Percentiles rank a stretch among this genome's conserved stretches.
phyloP scores from a whole-genome alignment of 768 basidiomycete species.

The Mycena floridula region DNA sequence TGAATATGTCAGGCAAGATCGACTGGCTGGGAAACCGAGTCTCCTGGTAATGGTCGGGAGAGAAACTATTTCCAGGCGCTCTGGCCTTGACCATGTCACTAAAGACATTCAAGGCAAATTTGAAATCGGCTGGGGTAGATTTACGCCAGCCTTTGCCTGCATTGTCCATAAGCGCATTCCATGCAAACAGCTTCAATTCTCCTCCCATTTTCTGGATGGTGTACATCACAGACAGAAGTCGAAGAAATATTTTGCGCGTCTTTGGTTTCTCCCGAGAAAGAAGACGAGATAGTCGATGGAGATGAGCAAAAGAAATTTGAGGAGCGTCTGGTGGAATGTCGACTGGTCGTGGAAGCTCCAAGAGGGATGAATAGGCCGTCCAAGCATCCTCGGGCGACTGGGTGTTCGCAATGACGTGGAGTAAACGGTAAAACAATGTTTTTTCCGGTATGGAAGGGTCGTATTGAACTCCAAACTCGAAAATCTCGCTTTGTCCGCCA shows the following conservation, averaged over 20 bases:
- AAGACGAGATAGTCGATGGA: conserved; percentile 58
- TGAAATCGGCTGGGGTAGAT: conserved; percentile 50
- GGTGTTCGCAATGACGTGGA: conserved; percentile 15
- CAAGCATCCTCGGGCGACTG: conserved; percentile 25
- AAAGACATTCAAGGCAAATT: conserved; percentile 52
- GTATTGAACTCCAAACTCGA: neutral
- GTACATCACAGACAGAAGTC: conserved; percentile 62
- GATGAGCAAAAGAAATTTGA: conserved; percentile 34
- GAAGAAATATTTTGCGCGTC: conserved; percentile 55
- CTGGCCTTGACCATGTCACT: conserved; percentile 48
- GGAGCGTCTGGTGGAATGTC: conserved; percentile 14
- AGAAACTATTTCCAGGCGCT: conserved; percentile 32
- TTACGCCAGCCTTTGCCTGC: conserved; percentile 64
- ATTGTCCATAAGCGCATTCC: conserved; percentile 69
- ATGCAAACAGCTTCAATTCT: conserved; percentile 54
- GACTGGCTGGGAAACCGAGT: conserved; percentile 10
- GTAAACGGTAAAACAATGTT: conserved; percentile 9
- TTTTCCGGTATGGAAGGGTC: neutral
- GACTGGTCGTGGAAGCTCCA: conserved; percentile 18
- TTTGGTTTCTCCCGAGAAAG: conserved; percentile 49
- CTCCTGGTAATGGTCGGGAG: conserved; percentile 3
- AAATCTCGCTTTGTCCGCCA: no score
- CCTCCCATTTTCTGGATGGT: conserved; percentile 52
- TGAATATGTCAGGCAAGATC: conserved; percentile 55
- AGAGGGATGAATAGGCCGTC: conserved; percentile 35